Percentiles rank a stretch among this genome's conserved stretches.
phyloP scores from a whole-genome alignment of 208 protist genomes.

The Acanthamoeba lenticulata region DNA sequence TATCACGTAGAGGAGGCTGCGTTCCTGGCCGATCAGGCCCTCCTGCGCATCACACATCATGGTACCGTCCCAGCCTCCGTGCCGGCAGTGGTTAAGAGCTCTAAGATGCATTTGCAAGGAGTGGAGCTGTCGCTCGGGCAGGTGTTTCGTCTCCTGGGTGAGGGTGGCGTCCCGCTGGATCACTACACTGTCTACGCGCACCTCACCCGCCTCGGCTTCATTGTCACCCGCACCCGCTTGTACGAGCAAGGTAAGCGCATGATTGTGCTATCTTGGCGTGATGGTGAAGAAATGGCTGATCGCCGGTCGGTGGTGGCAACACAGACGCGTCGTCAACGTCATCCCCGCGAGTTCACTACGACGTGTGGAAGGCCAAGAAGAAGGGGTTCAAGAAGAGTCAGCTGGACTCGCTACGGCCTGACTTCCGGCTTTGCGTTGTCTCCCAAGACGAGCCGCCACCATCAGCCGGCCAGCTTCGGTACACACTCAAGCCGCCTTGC shows the following conservation, averaged over 20 bases:
- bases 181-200: not conserved
- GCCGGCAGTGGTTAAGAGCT: not conserved
- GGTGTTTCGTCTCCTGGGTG: not conserved
- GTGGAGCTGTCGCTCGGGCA: conserved; percentile 17
- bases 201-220: conserved; percentile 28
- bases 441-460: not conserved
- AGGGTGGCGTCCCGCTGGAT: not conserved
- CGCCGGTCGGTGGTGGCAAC: no score
- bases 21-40: not conserved
- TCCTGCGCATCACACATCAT: not conserved
- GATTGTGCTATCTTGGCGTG: not conserved
- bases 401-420: not conserved
- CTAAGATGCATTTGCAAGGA: not conserved
- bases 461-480: not conserved
- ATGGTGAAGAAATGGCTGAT: not conserved
- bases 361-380: conserved; percentile 23
- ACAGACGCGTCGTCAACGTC: no score
- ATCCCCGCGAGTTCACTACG: not conserved
- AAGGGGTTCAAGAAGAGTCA: conserved; percentile 43
- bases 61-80: not conserved
- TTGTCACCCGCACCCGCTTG: not conserved
- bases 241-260: no score
- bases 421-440: conserved; percentile 1
- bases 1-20: not conserved
- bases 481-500: not conserved